These are phyloP conservation scores for Fusarium sp. DNA, from an alignment of 2,329 filamentous ascomycete genomes.

Conservation along the genomic window DNA sequence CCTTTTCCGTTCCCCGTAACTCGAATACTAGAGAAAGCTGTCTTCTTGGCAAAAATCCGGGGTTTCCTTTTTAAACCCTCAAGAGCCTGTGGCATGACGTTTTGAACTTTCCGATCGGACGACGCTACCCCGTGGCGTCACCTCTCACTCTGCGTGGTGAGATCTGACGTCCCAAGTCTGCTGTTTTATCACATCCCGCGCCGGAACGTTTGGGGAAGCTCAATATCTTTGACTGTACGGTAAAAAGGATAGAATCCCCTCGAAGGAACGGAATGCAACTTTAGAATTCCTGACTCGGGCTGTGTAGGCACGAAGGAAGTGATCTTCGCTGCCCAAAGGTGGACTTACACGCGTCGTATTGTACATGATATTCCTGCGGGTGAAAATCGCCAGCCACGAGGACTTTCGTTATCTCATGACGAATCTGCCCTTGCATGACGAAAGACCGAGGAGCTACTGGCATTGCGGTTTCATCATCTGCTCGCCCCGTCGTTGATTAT, in stretches of 20 bases:
- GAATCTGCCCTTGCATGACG: not conserved
- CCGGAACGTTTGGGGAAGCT: not conserved
- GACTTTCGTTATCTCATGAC: slow-evolving; percentile 4
- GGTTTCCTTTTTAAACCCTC: not conserved
- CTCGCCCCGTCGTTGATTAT: not conserved
- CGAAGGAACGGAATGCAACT: not conserved
- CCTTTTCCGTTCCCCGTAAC: not conserved
- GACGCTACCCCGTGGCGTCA: slow-evolving; percentile 7
- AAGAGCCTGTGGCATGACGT: slow-evolving; percentile 5
- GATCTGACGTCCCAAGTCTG: slow-evolving; percentile 15
- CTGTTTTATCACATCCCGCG: not conserved
- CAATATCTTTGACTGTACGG: not conserved
- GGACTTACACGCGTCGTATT: slow-evolving; percentile 2
- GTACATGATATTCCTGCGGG: slow-evolving; percentile 1
- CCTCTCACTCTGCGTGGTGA: slow-evolving; percentile 1
- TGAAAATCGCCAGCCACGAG: not conserved
- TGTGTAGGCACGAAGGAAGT: not conserved
- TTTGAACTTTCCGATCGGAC: not conserved
- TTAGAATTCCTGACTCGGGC: not conserved
- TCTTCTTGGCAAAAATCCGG: slow-evolving; percentile 11
- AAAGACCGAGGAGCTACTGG: not conserved
- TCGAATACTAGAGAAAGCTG: not conserved
- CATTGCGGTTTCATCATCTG: not conserved
- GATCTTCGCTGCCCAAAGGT: slow-evolving; percentile 3
- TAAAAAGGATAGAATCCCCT: not conserved